phyloP scores from a whole-genome alignment of 2,329 filamentous ascomycete species.

The Penicillium nordicum region DNA sequence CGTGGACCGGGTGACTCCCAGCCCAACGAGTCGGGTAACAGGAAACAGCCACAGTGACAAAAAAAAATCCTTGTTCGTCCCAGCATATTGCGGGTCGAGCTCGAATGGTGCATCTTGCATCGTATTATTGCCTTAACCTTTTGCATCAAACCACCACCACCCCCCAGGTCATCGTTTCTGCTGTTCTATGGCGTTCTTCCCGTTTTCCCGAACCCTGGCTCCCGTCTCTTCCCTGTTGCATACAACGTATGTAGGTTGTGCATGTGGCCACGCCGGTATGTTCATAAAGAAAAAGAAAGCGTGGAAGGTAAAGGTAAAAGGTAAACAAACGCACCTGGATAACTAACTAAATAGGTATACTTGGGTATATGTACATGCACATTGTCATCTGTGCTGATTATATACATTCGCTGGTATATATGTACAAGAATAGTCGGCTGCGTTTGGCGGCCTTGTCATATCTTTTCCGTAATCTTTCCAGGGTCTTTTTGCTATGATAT shows the following conservation, averaged over 20 bases:
- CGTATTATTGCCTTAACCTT: not conserved
- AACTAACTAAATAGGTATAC: not conserved
- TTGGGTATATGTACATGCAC: not conserved
- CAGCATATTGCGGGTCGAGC: not conserved
- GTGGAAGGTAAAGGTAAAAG: not conserved
- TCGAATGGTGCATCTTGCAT: not conserved
- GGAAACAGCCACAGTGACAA: not conserved
- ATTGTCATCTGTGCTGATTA: not conserved
- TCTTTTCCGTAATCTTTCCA: too few species aligned
- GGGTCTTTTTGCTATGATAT: too few species aligned
- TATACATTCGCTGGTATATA: not conserved
- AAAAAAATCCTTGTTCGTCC: not conserved
- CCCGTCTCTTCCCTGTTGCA: not conserved
- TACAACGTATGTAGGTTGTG: not conserved
- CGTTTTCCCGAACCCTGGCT: not conserved
- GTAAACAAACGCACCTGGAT: not conserved
- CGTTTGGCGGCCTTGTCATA: too few species aligned
- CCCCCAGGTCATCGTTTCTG: too few species aligned
- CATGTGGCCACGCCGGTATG: not conserved
- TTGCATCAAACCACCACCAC: not conserved
- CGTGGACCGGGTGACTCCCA: constrained; percentile 9
- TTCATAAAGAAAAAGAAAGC: not conserved
- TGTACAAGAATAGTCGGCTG: too few species aligned
- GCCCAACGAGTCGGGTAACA: not conserved
- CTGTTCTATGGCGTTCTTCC: not conserved